These are phyloP conservation scores for Reticulascus tulasneorum DNA, from an alignment of 2,329 filamentous ascomycete genomes.

Conservation along the genomic window DNA sequence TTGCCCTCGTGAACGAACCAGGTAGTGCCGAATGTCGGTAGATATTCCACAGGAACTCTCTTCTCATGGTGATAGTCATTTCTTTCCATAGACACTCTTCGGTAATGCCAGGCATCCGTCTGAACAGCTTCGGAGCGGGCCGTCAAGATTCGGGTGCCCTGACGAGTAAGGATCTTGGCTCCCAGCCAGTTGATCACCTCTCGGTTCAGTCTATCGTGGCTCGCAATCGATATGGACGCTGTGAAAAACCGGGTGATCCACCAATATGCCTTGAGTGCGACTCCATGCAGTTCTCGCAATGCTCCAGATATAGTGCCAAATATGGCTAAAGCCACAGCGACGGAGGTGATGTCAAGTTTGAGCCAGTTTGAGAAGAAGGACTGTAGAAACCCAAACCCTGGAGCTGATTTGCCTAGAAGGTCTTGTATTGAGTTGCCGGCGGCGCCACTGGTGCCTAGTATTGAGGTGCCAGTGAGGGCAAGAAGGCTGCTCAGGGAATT, in stretches of 20 bases:
- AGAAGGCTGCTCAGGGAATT: no score
- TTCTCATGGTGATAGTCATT: slow-evolving; percentile 28
- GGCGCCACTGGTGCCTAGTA: no score
- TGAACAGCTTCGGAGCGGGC: slow-evolving; percentile 27
- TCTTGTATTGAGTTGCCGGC: no score
- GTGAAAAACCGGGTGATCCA: slow-evolving; percentile 32
- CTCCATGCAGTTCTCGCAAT: slow-evolving; percentile 22
- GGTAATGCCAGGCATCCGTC: slow-evolving; percentile 26
- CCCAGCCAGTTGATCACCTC: slow-evolving; percentile 35
- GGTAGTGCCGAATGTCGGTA: slow-evolving; percentile 32
- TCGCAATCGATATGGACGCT: slow-evolving; percentile 30
- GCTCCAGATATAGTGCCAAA: slow-evolving; percentile 28
- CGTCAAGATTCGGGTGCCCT: slow-evolving; percentile 27
- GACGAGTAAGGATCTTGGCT: slow-evolving; percentile 25
- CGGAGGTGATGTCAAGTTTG: slow-evolving; percentile 26
- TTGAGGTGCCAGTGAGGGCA: no score
- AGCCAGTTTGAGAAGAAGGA: slow-evolving; percentile 30
- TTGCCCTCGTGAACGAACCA: slow-evolving; percentile 29
- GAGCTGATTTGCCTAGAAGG: slow-evolving; percentile 4
- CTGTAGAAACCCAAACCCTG: slow-evolving; percentile 21
- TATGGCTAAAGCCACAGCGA: slow-evolving; percentile 28
- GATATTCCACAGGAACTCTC: slow-evolving; percentile 29
- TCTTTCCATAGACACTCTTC: slow-evolving; percentile 19
- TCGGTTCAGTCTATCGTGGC: slow-evolving; percentile 31
- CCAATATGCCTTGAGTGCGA: slow-evolving; percentile 28